Percentiles rank a stretch among this genome's conserved stretches.
Evolutionary conservation across 306 rosid species (phyloP).

Genomic region (Cotoneaster glaucophyllus): DNA sequence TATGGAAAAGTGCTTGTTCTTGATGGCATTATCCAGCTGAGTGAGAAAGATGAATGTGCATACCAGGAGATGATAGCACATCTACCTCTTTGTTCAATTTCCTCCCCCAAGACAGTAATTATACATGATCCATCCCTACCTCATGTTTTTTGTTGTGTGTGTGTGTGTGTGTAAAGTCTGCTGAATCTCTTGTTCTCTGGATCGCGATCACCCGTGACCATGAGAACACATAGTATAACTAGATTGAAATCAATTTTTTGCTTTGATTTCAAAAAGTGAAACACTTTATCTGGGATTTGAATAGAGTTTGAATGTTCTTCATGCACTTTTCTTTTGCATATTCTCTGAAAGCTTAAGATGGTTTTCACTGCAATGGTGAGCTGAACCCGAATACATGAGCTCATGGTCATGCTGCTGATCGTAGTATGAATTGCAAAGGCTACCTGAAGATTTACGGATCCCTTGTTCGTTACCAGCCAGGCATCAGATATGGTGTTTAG

Average conservation of each 20-base stretch:
- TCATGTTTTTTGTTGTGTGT: background rate
- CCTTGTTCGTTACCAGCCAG: too few species aligned
- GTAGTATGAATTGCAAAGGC: too few species aligned
- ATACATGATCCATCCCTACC: background rate
- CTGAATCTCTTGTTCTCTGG: background rate
- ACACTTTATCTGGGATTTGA: background rate
- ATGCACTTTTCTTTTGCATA: background rate
- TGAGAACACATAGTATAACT: background rate
- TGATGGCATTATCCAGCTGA: conserved; percentile 94
- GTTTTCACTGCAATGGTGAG: too few species aligned
- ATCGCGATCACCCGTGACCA: background rate
- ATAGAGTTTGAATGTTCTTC: background rate
- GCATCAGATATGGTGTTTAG: too few species aligned
- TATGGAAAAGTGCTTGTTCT: conserved; percentile 97
- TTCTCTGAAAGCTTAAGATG: background rate
- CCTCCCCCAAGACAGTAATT: conserved; percentile 68
- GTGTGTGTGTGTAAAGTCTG: too few species aligned
- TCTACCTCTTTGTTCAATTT: conserved; percentile 95
- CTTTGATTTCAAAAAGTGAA: background rate
- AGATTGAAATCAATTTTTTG: background rate
- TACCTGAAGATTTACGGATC: too few species aligned
- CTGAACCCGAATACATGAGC: too few species aligned
- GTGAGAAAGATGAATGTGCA: conserved; percentile 96
- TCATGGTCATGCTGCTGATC: too few species aligned
- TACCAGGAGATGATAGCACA: conserved; percentile 99